Base-by-base conservation (phyloP, 371 early-diverging fungal genomes). In the Mortierella sp. region DNA sequence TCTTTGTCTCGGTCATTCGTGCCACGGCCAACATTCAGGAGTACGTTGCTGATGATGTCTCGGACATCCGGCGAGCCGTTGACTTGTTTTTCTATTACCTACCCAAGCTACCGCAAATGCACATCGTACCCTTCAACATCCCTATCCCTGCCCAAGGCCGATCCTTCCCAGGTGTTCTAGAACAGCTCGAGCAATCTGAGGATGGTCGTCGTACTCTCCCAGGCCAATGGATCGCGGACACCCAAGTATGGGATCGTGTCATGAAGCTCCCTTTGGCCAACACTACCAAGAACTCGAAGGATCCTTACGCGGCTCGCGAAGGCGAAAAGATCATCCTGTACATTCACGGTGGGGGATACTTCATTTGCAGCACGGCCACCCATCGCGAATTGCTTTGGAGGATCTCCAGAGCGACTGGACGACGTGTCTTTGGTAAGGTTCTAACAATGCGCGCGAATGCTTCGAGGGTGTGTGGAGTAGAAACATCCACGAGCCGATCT, bases 251-350 rank as follows among this genome's bases (percentile, higher is more conserved):
- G 76, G 61, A 44, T 2, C 29, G 27, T 14, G 43, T 76, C 31
- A 60, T 60, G 60, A 34, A 41, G 14, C 41, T 60, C 49, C 76
- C 76, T 2, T 3, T 76, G 12, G 68, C 76, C 9, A 28, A n/a
- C 7, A 37, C 69, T 12, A 65, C 69, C 16, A 39, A 27, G 24
- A 46, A 16, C 12, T 63, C 69, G 47, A 63, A 53, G 28, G 65
- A 68, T n/a, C 76, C 69, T 0, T 64, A 34, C 17, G 76, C 76
- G 13, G 76, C 76, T 31, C 43, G 81, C 34, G 49, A 73, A 56
- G 71, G 71, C 25, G 84, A 85, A 56, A 81, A 83, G n/a, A n/a
- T n/a, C n/a, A n/a, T 76, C n/a, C 62, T 76, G 14, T 76, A 69
- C 25, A 40, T 76, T 16, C 76, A 76, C 48, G 76, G 76, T 16